Evolutionary conservation across 768 basidiomycete species (phyloP).

Genomic region (Boletus tomentosulus): DNA sequence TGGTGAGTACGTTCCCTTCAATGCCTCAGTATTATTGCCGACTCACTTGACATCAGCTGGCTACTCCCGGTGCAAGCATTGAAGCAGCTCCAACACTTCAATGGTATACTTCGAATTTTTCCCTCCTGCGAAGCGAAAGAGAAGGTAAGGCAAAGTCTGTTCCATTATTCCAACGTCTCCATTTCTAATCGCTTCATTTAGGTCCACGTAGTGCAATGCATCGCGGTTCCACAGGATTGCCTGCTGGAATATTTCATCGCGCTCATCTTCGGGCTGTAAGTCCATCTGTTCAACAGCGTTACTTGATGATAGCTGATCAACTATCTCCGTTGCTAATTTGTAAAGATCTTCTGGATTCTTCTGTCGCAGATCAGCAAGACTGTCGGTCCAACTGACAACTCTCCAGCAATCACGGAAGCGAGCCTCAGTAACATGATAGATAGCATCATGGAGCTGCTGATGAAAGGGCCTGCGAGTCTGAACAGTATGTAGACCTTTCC

Average conservation of each 20-base stretch:
- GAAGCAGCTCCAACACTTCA: constrained; percentile 1
- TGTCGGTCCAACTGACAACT: constrained; percentile 16
- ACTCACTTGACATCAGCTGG: background rate
- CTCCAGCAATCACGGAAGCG: constrained; percentile 35
- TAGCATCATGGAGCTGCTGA: constrained; percentile 28
- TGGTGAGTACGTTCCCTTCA: too few relatives aligned
- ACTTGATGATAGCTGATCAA: background rate
- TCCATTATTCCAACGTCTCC: constrained; percentile 31
- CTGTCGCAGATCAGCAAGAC: constrained; percentile 23
- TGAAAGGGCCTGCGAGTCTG: constrained; percentile 17
- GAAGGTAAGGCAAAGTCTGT: constrained; percentile 11
- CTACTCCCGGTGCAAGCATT: background rate
- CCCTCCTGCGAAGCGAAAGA: background rate
- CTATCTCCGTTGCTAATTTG: background rate
- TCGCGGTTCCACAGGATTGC: constrained; percentile 35
- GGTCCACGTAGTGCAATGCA: constrained; percentile 33
- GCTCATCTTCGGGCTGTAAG: constrained; percentile 7
- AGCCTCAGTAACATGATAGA: constrained; percentile 36
- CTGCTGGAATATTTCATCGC: constrained; percentile 26
- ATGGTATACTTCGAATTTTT: background rate
- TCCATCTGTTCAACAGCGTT: background rate
- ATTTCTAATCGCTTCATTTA: constrained; percentile 31
- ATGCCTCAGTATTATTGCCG: too few relatives aligned
- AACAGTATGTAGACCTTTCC: constrained; percentile 12
- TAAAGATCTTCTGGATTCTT: background rate